phyloP scores from a whole-genome alignment of 768 basidiomycete species.

The Leucocoprinus sp. region DNA sequence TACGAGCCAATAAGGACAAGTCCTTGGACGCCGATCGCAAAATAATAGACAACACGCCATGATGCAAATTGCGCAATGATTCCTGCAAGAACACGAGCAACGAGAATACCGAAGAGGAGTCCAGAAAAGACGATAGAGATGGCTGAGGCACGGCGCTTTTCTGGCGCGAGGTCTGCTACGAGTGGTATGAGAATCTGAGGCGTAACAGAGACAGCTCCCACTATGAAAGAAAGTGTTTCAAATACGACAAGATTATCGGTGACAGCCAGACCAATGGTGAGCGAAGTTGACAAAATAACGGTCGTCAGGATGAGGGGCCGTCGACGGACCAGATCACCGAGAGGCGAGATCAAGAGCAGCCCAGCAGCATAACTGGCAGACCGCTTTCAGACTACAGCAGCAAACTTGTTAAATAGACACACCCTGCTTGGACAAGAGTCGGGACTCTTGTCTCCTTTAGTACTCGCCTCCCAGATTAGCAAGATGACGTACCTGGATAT shows the following conservation, averaged over 20 bases:
- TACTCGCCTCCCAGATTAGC: background rate
- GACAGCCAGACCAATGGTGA: conserved; percentile 67
- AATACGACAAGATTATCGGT: conserved; percentile 53
- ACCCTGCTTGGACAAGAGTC: conserved; percentile 64
- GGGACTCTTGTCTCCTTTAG: conserved; percentile 37
- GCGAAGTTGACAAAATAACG: conserved; percentile 39
- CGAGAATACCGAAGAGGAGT: conserved; percentile 63
- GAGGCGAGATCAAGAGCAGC: conserved; percentile 66
- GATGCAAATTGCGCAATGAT: conserved; percentile 63
- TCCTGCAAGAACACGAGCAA: conserved; percentile 69
- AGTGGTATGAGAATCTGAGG: conserved; percentile 72
- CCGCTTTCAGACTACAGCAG: background rate
- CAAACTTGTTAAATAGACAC: conserved; percentile 3
- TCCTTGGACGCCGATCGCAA: conserved; percentile 65
- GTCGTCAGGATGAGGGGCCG: conserved; percentile 61
- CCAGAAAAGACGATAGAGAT: conserved; percentile 66
- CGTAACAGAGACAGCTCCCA: conserved; percentile 64
- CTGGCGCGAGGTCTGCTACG: conserved; percentile 77
- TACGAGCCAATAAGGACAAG: conserved; percentile 53
- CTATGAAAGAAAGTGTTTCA: conserved; percentile 59
- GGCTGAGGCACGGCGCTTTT: conserved; percentile 62
- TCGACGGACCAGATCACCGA: conserved; percentile 77
- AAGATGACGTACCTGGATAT: conserved; percentile 21
- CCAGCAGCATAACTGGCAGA: conserved; percentile 57
- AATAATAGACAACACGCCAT: conserved; percentile 73